Conservation (phyloP, 495 filamentous ascomycete genomes). For the Talaromyces liani region DNA sequence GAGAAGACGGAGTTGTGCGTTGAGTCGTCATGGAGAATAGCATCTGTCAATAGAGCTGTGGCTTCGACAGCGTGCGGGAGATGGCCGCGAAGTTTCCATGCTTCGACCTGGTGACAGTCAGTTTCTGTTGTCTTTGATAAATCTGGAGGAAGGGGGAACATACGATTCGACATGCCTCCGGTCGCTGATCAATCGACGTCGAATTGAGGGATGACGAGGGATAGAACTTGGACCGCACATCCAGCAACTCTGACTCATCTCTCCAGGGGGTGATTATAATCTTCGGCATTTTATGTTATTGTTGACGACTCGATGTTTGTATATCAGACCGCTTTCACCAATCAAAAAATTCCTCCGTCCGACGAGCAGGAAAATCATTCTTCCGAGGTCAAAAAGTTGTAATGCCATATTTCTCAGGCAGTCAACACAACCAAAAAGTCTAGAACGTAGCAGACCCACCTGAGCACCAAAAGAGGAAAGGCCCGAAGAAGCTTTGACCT, state of each 20-base stretch:
- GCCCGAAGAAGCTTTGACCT: background rate
- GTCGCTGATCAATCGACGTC: slow-evolving; percentile 25
- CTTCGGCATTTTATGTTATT: slow-evolving; percentile 49
- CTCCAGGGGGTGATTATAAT: slow-evolving; percentile 80
- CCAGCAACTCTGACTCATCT: slow-evolving; percentile 52
- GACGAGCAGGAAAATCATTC: background rate
- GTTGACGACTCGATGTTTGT: background rate
- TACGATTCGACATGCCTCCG: slow-evolving; percentile 42
- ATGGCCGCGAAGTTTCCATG: slow-evolving; percentile 60
- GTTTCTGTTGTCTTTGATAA: background rate
- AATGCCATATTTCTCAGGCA: background rate
- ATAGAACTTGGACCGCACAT: slow-evolving; percentile 62
- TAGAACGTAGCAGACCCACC: background rate
- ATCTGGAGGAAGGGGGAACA: slow-evolving; percentile 12
- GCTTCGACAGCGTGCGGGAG: slow-evolving; percentile 78
- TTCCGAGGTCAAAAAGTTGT: background rate
- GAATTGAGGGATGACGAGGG: slow-evolving; percentile 21
- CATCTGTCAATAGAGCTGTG: slow-evolving; percentile 69
- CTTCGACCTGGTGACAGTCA: slow-evolving; percentile 30
- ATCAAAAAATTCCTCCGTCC: background rate
- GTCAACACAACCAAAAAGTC: background rate
- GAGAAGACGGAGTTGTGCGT: slow-evolving; percentile 44
- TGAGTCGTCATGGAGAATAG: slow-evolving; percentile 58
- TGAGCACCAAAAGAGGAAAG: background rate
- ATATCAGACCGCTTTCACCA: background rate